Conservation (phyloP, 2,329 filamentous ascomycete genomes). For the Penicillium sclerotigenum region DNA sequence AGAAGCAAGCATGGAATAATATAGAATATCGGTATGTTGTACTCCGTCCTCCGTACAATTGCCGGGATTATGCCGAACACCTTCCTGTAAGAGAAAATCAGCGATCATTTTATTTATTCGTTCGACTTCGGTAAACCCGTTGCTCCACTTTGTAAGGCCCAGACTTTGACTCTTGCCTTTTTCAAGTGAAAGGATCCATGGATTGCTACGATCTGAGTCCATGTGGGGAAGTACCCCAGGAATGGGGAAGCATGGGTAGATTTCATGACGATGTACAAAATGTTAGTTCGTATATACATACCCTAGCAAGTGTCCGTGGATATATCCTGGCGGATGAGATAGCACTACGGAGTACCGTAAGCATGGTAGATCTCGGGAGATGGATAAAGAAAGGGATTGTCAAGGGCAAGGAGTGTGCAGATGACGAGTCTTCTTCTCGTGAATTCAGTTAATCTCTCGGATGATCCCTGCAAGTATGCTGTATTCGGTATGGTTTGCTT, state of each 20-base stretch:
- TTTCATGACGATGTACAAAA: background rate
- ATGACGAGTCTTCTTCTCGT: background rate
- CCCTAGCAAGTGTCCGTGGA: no score
- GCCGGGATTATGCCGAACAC: background rate
- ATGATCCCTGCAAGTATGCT: background rate
- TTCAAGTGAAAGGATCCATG: no score
- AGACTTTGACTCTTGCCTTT: background rate
- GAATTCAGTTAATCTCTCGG: background rate
- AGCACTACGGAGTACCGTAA: background rate
- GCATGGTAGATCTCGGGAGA: background rate
- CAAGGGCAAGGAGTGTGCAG: background rate
- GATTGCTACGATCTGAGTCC: background rate
- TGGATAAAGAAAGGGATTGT: background rate
- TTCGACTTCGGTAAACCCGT: background rate
- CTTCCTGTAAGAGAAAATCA: no score
- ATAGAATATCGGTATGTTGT: no score
- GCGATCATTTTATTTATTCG: background rate
- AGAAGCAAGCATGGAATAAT: background rate
- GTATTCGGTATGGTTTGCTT: background rate
- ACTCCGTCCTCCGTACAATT: background rate
- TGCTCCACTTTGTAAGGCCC: background rate
- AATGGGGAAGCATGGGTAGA: background rate
- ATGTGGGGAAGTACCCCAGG: background rate
- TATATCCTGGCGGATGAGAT: background rate
- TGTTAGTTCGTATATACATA: background rate